A percentile compares a stretch with the other conserved stretches of the same genome.
Conservation (phyloP, 371 early-diverging fungal species). For the Mortierella sp. region DNA sequence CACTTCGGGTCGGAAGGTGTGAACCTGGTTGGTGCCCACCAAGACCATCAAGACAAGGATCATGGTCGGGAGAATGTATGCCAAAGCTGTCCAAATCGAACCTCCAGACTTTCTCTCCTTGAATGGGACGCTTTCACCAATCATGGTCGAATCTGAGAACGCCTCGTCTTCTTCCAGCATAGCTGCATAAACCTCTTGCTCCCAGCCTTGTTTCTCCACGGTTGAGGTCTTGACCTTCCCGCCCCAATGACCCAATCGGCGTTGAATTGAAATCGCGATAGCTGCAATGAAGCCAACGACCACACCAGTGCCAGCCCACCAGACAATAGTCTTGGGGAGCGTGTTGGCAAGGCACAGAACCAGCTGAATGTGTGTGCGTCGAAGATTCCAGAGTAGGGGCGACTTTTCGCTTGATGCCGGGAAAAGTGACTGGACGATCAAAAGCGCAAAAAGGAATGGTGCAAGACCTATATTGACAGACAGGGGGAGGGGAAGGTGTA, state of each 20-base stretch:
- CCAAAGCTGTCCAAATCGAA: conserved; percentile 13
- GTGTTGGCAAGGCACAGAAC: conserved; percentile 65
- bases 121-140: conserved; percentile 6
- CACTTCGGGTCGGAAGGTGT: conserved; percentile 56
- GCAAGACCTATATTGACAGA: conserved; percentile 65
- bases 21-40: conserved; percentile 43
- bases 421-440: conserved; percentile 66
- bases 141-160: conserved; percentile 29
- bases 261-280: conserved; percentile 39
- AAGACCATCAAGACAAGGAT: conserved; percentile 27
- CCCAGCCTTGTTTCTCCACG: conserved; percentile 43
- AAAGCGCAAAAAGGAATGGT: conserved; percentile 66
- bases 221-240: conserved; percentile 41
- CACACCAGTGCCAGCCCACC: conserved; percentile 71
- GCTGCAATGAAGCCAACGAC: conserved; percentile 60
- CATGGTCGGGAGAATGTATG: conserved; percentile 56
- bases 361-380: conserved; percentile 60
- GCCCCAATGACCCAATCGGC: conserved; percentile 37
- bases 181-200: conserved; percentile 43
- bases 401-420: conserved; percentile 59
- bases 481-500: no score
- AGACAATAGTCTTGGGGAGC: conserved; percentile 64
- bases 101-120: conserved; percentile 19
- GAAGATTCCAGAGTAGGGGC: conserved; percentile 55
- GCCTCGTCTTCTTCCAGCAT: conserved; percentile 55